Percentiles rank a stretch among this genome's conserved stretches.
Evolutionary conservation across 139 green algal species (phyloP).

Genomic region (Chlamydomonas asymmetrica): DNA sequence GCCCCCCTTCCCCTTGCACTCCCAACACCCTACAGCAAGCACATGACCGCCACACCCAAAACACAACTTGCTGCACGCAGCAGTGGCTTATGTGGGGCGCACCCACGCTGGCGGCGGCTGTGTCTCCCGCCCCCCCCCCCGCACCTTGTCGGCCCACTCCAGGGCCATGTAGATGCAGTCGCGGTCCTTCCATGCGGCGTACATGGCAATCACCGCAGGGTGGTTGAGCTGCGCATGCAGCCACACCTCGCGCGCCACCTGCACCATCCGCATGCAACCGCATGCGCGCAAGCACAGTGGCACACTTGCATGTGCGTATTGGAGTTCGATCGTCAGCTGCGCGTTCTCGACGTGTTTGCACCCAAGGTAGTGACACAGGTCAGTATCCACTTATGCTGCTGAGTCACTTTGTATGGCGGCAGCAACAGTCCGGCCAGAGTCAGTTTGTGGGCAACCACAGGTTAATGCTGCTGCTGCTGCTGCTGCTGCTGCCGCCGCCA

Average conservation of each 20-base stretch:
- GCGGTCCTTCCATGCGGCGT: conserved; percentile 47
- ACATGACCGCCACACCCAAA: background rate
- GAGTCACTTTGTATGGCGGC: no score
- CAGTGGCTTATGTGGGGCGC: no score
- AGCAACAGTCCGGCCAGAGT: background rate
- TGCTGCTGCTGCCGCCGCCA: no score
- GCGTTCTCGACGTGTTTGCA: background rate
- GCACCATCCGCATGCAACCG: background rate
- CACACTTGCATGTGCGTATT: background rate
- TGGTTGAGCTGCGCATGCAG: conserved; percentile 49
- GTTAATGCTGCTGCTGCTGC: no score
- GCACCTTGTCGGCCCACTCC: conserved; percentile 43
- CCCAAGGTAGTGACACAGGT: no score
- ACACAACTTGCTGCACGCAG: background rate
- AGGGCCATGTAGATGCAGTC: conserved; percentile 45
- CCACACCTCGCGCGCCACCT: conserved; percentile 52
- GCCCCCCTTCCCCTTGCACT: no score
- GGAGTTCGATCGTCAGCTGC: background rate
- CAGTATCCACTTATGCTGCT: no score
- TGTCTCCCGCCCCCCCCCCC: no score
- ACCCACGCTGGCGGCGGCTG: no score
- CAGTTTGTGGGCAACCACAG: background rate
- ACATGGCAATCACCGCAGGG: conserved; percentile 44
- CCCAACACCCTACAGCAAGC: conserved; percentile 1
- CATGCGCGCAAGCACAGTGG: background rate